Evolutionary conservation across 257 asterid genomes (phyloP), one percentile per base, ranked within the genome.

Genomic region (Coffea canephora): DNA sequence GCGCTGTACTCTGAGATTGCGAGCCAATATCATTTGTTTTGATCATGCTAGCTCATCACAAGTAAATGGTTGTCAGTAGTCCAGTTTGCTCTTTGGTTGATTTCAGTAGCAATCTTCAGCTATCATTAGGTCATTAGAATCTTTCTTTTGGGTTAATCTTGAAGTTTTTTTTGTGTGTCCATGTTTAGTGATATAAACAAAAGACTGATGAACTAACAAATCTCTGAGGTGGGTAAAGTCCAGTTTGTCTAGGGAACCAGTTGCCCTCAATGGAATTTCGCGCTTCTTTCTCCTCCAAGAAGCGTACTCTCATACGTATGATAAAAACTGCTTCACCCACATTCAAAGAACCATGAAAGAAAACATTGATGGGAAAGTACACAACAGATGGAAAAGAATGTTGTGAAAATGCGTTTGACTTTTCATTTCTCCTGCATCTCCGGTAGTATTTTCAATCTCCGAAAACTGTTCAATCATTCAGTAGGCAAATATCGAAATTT

Each of bases 1-100:
- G 67, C 36, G 55, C 61, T 75, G 46, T 36, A 25, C 71, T 76
- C 39, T 34, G 55, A 79, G 70, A 80, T 74, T 80, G 54, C 11
- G 70, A 41, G 73, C 75, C 74, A 49, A 14, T 49, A 16, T 65
- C 61, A 65, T 50, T 73, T 25, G 46, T 73, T 69, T 57, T 70
- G 64, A 78, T 77, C 55, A 75, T 76, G 81, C 71, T 59, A 77
- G 68, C 72, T 52, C 41, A 75, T 75, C 61, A 55, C 11, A 61
- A 75, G 34, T 75, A 41, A 75, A 39, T 75, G 57, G 31, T 6
- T 46, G 62, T 25, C 79, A 64, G 79, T 23, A 12, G 64, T 76
- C n/a, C 27, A 39, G 45, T 75, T 34, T 48, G 76, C 62, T 23
- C 13, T n/a, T 48, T n/a, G 21, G 12, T 72, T 34, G 31, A 8